A percentile compares a stretch with the other conserved stretches of the same genome.
phyloP scores from a whole-genome alignment of 305 asterid species.

The Coffea humblotiana region DNA sequence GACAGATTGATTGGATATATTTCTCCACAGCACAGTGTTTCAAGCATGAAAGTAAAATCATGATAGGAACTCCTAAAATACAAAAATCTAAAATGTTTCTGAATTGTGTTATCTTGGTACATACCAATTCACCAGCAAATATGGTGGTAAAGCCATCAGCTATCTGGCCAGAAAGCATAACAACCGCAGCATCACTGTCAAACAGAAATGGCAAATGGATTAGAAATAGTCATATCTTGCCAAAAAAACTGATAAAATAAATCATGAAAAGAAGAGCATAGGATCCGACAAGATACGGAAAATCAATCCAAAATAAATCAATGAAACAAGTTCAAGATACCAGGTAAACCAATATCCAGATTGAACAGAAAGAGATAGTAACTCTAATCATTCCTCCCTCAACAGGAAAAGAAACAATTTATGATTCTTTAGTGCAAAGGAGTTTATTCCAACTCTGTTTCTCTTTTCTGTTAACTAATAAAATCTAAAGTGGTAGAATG shows the following conservation, averaged over 20 bases:
- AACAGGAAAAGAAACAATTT: neutral
- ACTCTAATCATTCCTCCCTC: neutral
- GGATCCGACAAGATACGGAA: neutral
- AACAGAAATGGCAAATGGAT: conserved; percentile 12
- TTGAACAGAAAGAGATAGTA: neutral
- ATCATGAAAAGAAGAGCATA: neutral
- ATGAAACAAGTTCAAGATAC: neutral
- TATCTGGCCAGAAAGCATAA: conserved; percentile 92
- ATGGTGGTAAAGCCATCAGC: conserved; percentile 85
- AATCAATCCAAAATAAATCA: neutral
- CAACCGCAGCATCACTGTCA: conserved; percentile 75
- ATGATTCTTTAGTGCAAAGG: neutral
- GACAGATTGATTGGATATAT: too few species aligned
- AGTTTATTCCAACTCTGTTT: neutral
- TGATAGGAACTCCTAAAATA: neutral
- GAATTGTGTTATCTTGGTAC: neutral
- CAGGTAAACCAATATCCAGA: neutral
- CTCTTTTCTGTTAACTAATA: neutral
- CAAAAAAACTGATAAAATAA: neutral
- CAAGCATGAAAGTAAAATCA: neutral
- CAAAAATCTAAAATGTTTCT: neutral
- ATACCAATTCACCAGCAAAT: conserved; percentile 90
- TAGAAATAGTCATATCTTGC: neutral
- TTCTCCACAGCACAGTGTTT: neutral
- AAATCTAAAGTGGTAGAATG: too few species aligned